Evolutionary conservation across 177 flowering plant species (phyloP), one percentile per base, ranked within the genome.

Genomic region (Telopea speciosissima): DNA sequence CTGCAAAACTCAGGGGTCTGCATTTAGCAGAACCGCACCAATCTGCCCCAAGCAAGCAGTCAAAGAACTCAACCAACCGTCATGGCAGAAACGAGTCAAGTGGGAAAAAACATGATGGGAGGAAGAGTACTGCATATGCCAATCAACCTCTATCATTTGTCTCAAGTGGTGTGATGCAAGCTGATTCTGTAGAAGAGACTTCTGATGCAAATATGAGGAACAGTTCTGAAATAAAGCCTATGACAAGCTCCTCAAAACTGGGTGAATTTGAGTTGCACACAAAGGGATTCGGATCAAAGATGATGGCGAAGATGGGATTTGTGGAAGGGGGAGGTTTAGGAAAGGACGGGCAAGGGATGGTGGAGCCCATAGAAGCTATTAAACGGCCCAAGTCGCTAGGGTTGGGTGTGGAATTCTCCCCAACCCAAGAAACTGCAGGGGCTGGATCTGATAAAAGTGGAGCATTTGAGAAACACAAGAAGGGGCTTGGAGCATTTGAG

Each of bases 261-360:
- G 96, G 92, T 68, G 81, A 85, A 26, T 93, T 91, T 75, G 99
- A 96, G 86, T 78, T 85, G 73, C 96, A 96, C 80, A 96, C 98
- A 0, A 95, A 83, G 60, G 98, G 99, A 40, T 91, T 96, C 81
- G 99, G 99, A 40, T 96, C 97, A 12, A 95, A 83, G 79, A 90
- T 91, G 91, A 83, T 96, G 98, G 97, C 97, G 1, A 96, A 89
- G 78, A 96, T 96, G 99, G 99, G 99, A 70, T 93, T 75, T 68
- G 77, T 87, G 1, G 94, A 86, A 83, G 99, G 98, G 4, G 79
- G 79, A 68, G 98, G 99, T 12, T 72, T 96, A 66, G 98, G 98
- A 40, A 93, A 87, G 75, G 97, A 87, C 68, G 96, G 98, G 24
- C 85, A 85, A 78, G 98, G 99, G 21, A 83, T 89, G 66, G 79